Conservation (phyloP, 345 rosid species). For the Zanthoxylum bungeanum region DNA sequence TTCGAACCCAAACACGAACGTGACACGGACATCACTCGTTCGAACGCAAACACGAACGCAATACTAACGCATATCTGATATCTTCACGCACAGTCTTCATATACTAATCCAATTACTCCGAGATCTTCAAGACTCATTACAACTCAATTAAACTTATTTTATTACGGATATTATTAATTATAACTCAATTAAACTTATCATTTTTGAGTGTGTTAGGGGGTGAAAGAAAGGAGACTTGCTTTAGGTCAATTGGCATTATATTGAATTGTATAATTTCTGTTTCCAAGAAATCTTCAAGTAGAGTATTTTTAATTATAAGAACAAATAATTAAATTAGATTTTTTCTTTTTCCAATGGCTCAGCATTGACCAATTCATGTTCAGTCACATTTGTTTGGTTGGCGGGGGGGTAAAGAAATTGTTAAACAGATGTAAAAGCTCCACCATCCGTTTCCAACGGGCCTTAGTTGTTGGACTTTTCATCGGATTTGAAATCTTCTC, state of each 20-base stretch:
- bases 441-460: background rate
- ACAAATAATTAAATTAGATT: background rate
- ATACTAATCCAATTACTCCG: no score
- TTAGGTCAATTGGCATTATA: constrained; percentile 6
- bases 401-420: no score
- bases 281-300: background rate
- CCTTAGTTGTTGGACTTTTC: background rate
- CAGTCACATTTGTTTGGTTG: background rate
- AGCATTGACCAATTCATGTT: background rate
- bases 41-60: no score
- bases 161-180: no score
- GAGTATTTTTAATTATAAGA: background rate
- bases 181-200: no score
- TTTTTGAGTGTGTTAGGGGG: background rate
- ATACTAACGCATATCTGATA: no score
- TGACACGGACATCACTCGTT: no score
- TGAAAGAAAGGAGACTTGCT: background rate
- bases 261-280: background rate
- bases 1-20: no score
- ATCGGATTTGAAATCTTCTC: background rate
- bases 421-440: background rate
- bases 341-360: background rate
- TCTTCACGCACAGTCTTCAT: no score
- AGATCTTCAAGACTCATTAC: no score
- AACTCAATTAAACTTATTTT: no score